phyloP scores from a whole-genome alignment of 2,329 filamentous ascomycete genomes.

The Aspergillus eucalypticola region DNA sequence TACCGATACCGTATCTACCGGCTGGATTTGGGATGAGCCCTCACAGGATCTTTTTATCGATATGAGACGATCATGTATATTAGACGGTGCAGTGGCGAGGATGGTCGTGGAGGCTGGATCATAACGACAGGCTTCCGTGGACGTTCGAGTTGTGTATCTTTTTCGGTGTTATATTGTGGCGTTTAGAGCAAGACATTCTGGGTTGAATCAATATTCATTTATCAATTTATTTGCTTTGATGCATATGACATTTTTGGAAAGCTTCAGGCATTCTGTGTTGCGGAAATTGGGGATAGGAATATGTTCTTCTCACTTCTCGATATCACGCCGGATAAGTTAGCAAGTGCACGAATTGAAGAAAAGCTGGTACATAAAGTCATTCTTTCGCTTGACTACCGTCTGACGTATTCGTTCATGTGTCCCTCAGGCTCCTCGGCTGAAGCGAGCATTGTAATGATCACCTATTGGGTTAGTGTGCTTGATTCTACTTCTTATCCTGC shows the following conservation, averaged over 20 bases:
- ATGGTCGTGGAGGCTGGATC: slow-evolving; percentile 5
- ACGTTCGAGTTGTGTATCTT: slow-evolving; percentile 19
- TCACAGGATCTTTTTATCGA: neutral
- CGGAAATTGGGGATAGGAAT: neutral
- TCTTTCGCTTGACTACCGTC: neutral
- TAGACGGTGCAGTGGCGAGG: slow-evolving; percentile 20
- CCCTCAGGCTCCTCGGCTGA: slow-evolving; percentile 22
- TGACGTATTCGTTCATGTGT: neutral
- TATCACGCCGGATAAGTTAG: neutral
- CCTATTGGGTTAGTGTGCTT: slow-evolving; percentile 25
- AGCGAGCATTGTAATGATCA: slow-evolving; percentile 35
- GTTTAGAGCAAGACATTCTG: slow-evolving; percentile 28
- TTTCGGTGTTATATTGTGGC: slow-evolving; percentile 27
- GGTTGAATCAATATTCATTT: slow-evolving; percentile 25
- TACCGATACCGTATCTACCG: neutral
- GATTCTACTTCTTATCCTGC: neutral
- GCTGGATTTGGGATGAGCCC: neutral
- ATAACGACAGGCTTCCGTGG: slow-evolving; percentile 1
- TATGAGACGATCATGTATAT: slow-evolving; percentile 27
- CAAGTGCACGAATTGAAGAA: neutral
- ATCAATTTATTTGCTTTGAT: slow-evolving; percentile 10
- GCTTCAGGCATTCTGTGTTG: neutral
- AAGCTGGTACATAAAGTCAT: neutral
- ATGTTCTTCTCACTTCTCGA: too few relatives aligned
- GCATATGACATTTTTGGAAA: neutral